Base-by-base conservation (phyloP, 345 rosid genomes). In the Conringia planisiliqua region DNA sequence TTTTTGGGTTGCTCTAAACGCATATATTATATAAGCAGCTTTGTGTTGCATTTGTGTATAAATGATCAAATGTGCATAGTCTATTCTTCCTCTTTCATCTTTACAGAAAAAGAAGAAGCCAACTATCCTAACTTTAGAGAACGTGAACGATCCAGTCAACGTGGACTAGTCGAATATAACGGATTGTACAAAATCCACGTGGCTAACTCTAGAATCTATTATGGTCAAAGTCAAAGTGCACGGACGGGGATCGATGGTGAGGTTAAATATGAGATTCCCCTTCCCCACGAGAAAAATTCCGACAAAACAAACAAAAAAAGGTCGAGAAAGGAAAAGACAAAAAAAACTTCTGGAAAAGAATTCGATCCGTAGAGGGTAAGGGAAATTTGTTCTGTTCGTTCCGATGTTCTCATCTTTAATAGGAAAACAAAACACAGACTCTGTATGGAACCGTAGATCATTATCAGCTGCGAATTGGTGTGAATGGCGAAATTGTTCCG, bases 221-320 rank as follows among this genome's bases (percentile, higher is more conserved):
- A 2, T 39, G 43, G 62, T 39, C 51, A 61, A 38, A 55, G 48
- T 71, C 75, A 60, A 58, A 44, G n/a, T 4, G 52, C 57, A 54
- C 17, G 75, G 29, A 54, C 63, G 63, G 63, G 12, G 26, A 33
- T 16, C 39, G 27, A 26, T 7, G 16, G 7, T 48, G 18, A 22
- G 70, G 43, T 43, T 11, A 65, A 32, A 38, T 10, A 17, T 7
- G 73, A 69, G 73, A 69, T 69, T 35, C 56, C 14, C 12, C 30
- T 56, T 18, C 30, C 12, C 42, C 42, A 16, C 73, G 8, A 40
- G 10, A 46, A 70, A 18, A 2, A 0, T 56, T 42, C 48, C 29
- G 35, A 4, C 6, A 30, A 30, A 5, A 30, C 4, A 30, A 5
- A 30, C 6, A 32, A 1, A 14, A 13, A n/a, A 20, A 32, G n/a